A percentile compares a stretch with the other conserved stretches of the same genome.
Conservation (phyloP, 805 yeast genomes). For the Schizosaccharomyces cryophilus region DNA sequence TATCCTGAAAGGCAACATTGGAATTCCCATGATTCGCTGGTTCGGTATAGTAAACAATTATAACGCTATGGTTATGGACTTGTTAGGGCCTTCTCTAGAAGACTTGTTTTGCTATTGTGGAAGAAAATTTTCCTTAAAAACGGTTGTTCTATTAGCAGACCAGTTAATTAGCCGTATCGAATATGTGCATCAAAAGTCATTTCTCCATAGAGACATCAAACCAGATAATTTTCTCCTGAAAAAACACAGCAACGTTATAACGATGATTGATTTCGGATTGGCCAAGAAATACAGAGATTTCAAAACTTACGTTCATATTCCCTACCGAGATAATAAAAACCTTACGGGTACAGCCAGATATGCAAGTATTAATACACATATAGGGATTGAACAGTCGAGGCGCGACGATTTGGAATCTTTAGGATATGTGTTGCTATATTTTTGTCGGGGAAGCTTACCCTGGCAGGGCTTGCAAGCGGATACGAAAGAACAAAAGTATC, state of each 20-base stretch:
- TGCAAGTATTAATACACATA: conserved; percentile 82
- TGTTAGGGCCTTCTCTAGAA: conserved; percentile 83
- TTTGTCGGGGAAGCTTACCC: conserved; percentile 85
- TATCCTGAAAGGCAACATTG: conserved; percentile 86
- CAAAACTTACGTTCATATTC: conserved; percentile 78
- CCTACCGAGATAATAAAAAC: conserved; percentile 87
- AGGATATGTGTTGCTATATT: conserved; percentile 83
- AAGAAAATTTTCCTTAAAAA: conserved; percentile 75
- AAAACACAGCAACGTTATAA: conserved; percentile 74
- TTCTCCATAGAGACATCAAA: conserved; percentile 62
- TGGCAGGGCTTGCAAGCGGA: conserved; percentile 98
- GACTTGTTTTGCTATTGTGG: conserved; percentile 91
- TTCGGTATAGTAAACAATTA: conserved; percentile 91
- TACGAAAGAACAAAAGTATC: conserved; percentile 89
- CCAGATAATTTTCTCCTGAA: conserved; percentile 77
- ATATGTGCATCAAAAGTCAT: conserved; percentile 83
- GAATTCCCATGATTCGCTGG: conserved; percentile 92
- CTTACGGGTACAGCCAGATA: conserved; percentile 94
- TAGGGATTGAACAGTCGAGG: conserved; percentile 90
- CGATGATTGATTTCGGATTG: conserved; percentile 80
- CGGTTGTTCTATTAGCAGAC: conserved; percentile 78
- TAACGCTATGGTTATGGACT: conserved; percentile 89
- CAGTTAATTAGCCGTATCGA: conserved; percentile 83
- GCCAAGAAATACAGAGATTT: conserved; percentile 90
- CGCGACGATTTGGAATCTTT: conserved; percentile 88